Percentiles rank a stretch among this genome's conserved stretches.
These are phyloP conservation scores for Tolypocladium endophyticum DNA, from an alignment of 2,329 filamentous ascomycete genomes.

Conservation along the genomic window DNA sequence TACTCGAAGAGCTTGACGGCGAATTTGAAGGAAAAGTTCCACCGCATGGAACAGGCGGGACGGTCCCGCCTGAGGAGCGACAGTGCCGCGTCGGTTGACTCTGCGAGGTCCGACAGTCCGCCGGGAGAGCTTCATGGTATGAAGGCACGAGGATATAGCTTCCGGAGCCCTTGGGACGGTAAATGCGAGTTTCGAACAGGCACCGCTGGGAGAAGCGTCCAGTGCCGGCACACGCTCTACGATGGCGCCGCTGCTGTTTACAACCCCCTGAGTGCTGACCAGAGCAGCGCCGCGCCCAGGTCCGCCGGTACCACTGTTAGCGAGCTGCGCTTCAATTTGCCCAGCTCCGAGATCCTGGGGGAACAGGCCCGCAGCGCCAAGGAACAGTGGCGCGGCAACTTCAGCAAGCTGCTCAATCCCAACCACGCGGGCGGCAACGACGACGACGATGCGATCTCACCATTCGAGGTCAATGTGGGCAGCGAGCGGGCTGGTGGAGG, in stretches of 20 bases:
- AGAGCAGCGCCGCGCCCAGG: constrained; percentile 15
- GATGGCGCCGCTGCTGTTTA: constrained; percentile 22
- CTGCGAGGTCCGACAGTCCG: constrained; percentile 5
- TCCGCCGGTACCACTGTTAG: constrained; percentile 46
- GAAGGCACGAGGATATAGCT: constrained; percentile 59
- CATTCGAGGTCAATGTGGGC: constrained; percentile 64
- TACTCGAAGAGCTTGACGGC: constrained; percentile 40
- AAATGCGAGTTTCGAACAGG: constrained; percentile 78
- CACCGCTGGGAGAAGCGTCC: constrained; percentile 61
- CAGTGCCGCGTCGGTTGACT: constrained; percentile 20
- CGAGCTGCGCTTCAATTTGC: constrained; percentile 85
- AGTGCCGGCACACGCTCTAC: constrained; percentile 62
- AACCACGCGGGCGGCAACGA: constrained; percentile 18
- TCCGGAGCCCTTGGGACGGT: constrained; percentile 78
- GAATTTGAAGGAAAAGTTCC: constrained; percentile 35
- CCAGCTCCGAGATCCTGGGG: constrained; percentile 41
- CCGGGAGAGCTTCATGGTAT: constrained; percentile 11
- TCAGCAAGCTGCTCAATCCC: constrained; percentile 28
- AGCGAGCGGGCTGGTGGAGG: constrained; percentile 80
- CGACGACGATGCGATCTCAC: constrained; percentile 25
- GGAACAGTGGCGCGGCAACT: constrained; percentile 28
- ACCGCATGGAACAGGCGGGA: constrained; percentile 19
- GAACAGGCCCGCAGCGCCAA: constrained; percentile 20
- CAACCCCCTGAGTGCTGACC: constrained; percentile 33
- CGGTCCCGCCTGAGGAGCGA: constrained; percentile 13